Conservation (phyloP, 441 rosid species). For the Erodium trifolium region DNA sequence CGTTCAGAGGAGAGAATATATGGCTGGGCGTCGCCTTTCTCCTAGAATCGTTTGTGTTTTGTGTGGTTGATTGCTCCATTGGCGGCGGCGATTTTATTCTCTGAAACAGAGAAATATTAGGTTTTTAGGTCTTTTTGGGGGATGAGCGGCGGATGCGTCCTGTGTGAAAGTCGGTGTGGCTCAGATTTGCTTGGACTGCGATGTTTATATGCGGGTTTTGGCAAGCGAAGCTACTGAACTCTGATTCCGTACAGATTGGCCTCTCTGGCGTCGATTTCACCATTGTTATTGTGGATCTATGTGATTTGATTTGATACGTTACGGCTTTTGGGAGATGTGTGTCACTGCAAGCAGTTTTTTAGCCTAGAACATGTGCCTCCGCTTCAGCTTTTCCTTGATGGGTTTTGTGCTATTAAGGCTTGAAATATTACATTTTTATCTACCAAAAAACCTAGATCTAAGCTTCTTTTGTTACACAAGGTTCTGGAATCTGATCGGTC, state of each 20-base stretch:
- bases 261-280: constrained; percentile 7
- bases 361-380: neutral
- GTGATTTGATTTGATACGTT: neutral
- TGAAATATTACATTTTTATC: neutral
- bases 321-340: too few species aligned
- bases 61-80: too few species aligned
- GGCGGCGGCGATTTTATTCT: neutral
- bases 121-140: neutral
- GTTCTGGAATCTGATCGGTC: constrained; percentile 2
- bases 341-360: too few species aligned
- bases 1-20: neutral
- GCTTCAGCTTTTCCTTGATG: neutral
- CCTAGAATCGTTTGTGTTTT: neutral
- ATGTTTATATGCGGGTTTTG: neutral
- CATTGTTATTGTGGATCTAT: neutral
- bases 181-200: neutral
- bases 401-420: neutral
- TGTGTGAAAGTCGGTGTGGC: neutral
- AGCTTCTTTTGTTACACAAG: neutral
- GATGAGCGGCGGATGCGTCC: neutral
- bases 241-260: neutral
- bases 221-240: neutral
- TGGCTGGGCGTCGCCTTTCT: constrained; percentile 11
- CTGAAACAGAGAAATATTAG: neutral
- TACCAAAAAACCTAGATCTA: constrained; percentile 6